Base-by-base conservation (phyloP, 2,329 filamentous ascomycete species). In the Colletotrichum lentis region DNA sequence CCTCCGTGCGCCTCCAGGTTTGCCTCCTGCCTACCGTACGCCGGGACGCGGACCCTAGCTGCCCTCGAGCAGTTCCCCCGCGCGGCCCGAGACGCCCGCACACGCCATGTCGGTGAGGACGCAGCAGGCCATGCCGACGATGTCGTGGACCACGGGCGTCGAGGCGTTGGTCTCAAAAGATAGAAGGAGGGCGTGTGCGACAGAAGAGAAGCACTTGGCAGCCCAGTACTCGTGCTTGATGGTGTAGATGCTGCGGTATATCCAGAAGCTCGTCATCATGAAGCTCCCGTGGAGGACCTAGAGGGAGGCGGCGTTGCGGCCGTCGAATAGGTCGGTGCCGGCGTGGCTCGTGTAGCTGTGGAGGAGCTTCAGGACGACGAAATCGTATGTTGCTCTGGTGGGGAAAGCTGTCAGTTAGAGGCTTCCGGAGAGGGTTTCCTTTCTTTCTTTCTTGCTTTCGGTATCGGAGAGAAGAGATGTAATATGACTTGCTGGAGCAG, bases 231-330 rank as follows among this genome's bases (percentile, higher is more conserved):
- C 73, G 49, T 72, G 67, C 24, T 63, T 71, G 61, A 72, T 65
- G 35, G 72, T 71, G 43, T 73, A 71, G 1, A 62, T 71, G n/a
- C 71, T 69, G 44, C 75, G 73, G 20, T 74, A 76, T 60, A 72
- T 73, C 60, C 69, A 71, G n/a, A 74, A 44, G 5, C 62, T 41
- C 22, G 56, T 60, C 11, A 73, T 64, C 27, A 74, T 47, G 22
- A 69, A 62, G 58, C 58, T 62, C 27, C 65, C 66, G 43, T 73
- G 71, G 8, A 82, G 82, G 18, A 79, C 77, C 6, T 82, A 77
- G 10, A 83, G 74, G 47, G 84, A 82, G 10, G 78, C 73, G 24
- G 80, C 79, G 69, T 81, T 80, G 54, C 84, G 80, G 27, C 74
- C 75, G 5, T 76, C 75, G 27, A 70, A 75, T 54, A 71, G 3